phyloP scores from a whole-genome alignment of 768 basidiomycete genomes.

The Mycena pura region DNA sequence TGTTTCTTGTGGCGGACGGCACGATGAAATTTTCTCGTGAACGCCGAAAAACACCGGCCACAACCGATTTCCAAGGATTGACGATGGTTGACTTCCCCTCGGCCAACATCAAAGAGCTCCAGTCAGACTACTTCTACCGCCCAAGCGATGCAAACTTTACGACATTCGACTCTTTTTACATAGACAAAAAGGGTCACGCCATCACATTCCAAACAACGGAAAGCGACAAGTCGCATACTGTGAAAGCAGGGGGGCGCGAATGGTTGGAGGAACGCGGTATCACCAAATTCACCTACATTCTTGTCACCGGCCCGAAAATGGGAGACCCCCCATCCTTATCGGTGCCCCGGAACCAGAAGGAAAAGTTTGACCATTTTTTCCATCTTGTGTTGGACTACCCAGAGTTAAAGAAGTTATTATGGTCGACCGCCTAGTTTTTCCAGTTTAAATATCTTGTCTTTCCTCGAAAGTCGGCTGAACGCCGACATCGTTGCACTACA shows the following conservation, averaged over 20 bases:
- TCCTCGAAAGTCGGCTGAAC: too few species aligned
- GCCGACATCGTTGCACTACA: too few species aligned
- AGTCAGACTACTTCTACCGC: not conserved
- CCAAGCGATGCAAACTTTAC: not conserved
- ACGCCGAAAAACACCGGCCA: not conserved
- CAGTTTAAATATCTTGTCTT: too few species aligned
- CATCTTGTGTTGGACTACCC: conserved; percentile 11
- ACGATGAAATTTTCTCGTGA: not conserved
- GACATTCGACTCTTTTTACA: not conserved
- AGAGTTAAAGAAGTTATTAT: not conserved
- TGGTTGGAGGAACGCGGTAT: conserved; percentile 1
- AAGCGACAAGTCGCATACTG: not conserved
- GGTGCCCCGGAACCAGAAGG: not conserved
- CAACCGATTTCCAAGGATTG: not conserved
- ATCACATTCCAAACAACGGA: not conserved
- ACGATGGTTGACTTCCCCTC: not conserved
- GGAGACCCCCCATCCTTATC: not conserved
- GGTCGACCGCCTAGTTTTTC: too few species aligned
- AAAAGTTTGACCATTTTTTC: conserved; percentile 7
- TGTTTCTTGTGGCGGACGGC: not conserved
- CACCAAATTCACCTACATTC: not conserved
- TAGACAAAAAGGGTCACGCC: not conserved
- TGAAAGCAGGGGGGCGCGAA: not conserved
- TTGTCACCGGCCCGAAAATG: not conserved
- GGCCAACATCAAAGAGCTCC: not conserved